Percentiles rank a stretch among this genome's conserved stretches.
These are phyloP conservation scores for Gracilaria caudata DNA, from an alignment of 23 red algal genomes.

Conservation along the genomic window DNA sequence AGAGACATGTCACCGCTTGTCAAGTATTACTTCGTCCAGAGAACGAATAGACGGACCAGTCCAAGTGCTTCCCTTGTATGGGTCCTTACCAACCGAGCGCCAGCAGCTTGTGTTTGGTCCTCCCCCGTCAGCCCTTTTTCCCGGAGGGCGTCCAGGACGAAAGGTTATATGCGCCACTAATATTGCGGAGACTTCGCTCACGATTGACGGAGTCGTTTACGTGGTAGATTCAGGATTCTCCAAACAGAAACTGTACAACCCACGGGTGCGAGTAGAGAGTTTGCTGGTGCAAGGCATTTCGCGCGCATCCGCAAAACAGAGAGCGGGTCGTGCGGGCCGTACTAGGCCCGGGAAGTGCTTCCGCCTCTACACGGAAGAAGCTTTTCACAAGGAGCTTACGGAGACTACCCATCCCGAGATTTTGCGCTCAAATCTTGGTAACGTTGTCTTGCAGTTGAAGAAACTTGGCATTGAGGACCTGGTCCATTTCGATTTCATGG, in stretches of 20 bases:
- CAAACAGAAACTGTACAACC: conserved; percentile 94
- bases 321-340: conserved; percentile 91
- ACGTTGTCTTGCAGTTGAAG: conserved; percentile 90
- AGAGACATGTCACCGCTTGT: conserved; percentile 66
- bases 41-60: conserved; percentile 54
- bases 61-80: conserved; percentile 85
- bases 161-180: conserved; percentile 97
- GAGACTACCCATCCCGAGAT: conserved; percentile 90
- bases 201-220: conserved; percentile 96
- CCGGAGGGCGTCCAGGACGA: conserved; percentile 63
- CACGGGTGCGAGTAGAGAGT: conserved; percentile 74
- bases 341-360: conserved; percentile 91
- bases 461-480: conserved; percentile 88
- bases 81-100: conserved; percentile 72
- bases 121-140: conserved; percentile 50
- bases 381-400: conserved; percentile 79
- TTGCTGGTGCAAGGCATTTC: conserved; percentile 85
- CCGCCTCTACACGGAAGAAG: conserved; percentile 89
- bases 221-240: conserved; percentile 93
- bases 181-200: conserved; percentile 95
- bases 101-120: conserved; percentile 86
- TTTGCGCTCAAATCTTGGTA: conserved; percentile 92
- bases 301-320: conserved; percentile 87
- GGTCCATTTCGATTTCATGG: conserved; percentile 99
- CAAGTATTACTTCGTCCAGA: conserved; percentile 25